Evolutionary conservation across 2,329 filamentous ascomycete species (phyloP), one percentile per base, ranked within the genome.

Genomic region (Alternaria triticimaculans): DNA sequence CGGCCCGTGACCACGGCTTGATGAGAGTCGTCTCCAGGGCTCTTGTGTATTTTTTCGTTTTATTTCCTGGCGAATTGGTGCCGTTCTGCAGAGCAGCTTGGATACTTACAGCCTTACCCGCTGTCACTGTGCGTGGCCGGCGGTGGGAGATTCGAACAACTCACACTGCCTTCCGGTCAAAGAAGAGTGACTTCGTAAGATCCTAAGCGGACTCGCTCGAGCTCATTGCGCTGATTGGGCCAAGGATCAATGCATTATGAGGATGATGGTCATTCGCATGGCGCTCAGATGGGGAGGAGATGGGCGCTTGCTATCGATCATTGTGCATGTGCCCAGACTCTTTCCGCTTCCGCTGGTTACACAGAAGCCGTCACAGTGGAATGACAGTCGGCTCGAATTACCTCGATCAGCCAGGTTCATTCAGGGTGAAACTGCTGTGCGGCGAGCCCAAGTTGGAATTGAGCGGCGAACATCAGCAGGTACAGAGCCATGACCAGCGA

Each of bases 101-200:
- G 55, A 54, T 62, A 57, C 58, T 64, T 51, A 64, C 66, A 51
- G 49, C 49, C 44, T 56, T 48, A 53, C 58, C 62, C 65, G 54
- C 66, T 66, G 65, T 68, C 64, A 64, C 68, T 71, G 73, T 63
- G 63, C 55, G 67, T 57, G 61, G 62, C 69, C 72, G 70, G 72
- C 72, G 74, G 75, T 75, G 72, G 72, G 56, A 54, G 60, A 70
- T 71, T 74, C 66, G 71, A 70, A 69, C 75, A 76, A 66, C 71
- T 68, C 73, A 76, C 57, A 56, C 41, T 51, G 59, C 49, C 45
- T 50, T 69, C 60, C 64, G 66, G 65, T 72, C 62, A 72, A 60
- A 58, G 55, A 50, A 60, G 18, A 66, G 30, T 30, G 26, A 55
- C 62, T 64, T 62, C 21, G 25, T 55, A 41, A 56, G 28, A 18